These are phyloP conservation scores for Termitomyces sp. DNA, from an alignment of 768 basidiomycete genomes.

Conservation along the genomic window DNA sequence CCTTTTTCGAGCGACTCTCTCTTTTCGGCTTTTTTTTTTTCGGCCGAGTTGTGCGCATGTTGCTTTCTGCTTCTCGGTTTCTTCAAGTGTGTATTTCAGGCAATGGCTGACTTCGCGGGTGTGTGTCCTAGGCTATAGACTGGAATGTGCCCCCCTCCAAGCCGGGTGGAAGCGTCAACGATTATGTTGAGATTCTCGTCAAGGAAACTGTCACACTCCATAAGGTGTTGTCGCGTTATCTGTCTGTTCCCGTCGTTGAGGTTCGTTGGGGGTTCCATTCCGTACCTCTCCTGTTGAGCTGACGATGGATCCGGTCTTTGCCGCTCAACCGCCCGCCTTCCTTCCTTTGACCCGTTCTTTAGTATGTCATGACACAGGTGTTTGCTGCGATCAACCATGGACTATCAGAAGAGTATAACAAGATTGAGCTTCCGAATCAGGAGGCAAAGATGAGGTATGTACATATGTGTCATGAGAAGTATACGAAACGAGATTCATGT, in stretches of 20 bases:
- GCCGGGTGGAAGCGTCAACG: conserved; percentile 60
- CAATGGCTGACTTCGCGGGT: neutral
- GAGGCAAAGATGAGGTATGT: conserved; percentile 83
- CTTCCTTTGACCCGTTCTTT: conserved; percentile 1
- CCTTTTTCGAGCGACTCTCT: neutral
- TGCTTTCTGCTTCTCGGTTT: neutral
- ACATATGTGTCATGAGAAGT: conserved; percentile 20
- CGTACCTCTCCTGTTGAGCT: conserved; percentile 4
- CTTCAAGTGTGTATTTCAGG: neutral
- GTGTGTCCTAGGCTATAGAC: conserved; percentile 52
- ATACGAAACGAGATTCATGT: neutral
- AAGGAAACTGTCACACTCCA: conserved; percentile 95
- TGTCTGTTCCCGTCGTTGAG: conserved; percentile 75
- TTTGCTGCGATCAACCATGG: conserved; percentile 90
- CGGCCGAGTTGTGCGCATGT: neutral
- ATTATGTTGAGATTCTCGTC: conserved; percentile 90
- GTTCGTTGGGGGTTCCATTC: conserved; percentile 34
- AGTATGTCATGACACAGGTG: conserved; percentile 95
- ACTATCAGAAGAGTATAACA: conserved; percentile 79
- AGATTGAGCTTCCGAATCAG: conserved; percentile 74
- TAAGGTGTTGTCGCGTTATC: conserved; percentile 91
- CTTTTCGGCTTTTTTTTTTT: neutral
- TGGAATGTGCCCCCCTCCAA: conserved; percentile 56
- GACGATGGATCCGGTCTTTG: conserved; percentile 1
- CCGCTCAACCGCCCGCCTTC: too few relatives aligned